A percentile compares a stretch with the other conserved stretches of the same genome.
Evolutionary conservation across 345 rosid genomes (phyloP).

Genomic region (Eucalyptus regnans): DNA sequence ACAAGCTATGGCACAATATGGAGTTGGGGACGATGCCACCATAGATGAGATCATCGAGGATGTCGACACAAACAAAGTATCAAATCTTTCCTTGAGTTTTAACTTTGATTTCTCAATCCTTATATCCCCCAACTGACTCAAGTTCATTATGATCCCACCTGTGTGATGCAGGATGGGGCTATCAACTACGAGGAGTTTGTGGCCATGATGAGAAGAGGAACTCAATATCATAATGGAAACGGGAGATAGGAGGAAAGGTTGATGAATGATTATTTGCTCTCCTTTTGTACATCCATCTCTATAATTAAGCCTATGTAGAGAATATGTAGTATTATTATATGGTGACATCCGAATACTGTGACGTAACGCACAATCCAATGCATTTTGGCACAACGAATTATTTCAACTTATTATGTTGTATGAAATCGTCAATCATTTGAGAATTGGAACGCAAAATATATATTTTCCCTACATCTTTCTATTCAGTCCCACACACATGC

Average conservation of each 20-base stretch:
- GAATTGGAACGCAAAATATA: no score
- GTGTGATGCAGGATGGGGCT: slow-evolving; percentile 14
- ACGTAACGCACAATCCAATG: no score
- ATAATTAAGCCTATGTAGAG: neutral
- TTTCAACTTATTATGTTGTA: no score
- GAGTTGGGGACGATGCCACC: slow-evolving; percentile 74
- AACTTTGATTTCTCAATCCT: neutral
- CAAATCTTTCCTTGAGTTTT: neutral
- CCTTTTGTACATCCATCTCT: neutral
- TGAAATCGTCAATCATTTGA: no score
- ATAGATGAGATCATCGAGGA: slow-evolving; percentile 62
- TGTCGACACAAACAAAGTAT: slow-evolving; percentile 74
- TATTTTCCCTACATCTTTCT: neutral
- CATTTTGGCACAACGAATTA: no score
- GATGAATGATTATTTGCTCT: neutral
- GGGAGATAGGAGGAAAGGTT: neutral
- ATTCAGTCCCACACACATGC: neutral
- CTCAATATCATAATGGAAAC: neutral
- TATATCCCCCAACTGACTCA: neutral
- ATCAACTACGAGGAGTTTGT: slow-evolving; percentile 26
- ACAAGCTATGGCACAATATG: slow-evolving; percentile 54
- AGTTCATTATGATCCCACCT: neutral
- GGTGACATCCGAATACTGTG: no score
- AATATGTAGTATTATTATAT: no score
- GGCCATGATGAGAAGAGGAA: slow-evolving; percentile 7